Evolutionary conservation across 2,329 filamentous ascomycete genomes (phyloP).

Genomic region (Calonectria leucothoes): DNA sequence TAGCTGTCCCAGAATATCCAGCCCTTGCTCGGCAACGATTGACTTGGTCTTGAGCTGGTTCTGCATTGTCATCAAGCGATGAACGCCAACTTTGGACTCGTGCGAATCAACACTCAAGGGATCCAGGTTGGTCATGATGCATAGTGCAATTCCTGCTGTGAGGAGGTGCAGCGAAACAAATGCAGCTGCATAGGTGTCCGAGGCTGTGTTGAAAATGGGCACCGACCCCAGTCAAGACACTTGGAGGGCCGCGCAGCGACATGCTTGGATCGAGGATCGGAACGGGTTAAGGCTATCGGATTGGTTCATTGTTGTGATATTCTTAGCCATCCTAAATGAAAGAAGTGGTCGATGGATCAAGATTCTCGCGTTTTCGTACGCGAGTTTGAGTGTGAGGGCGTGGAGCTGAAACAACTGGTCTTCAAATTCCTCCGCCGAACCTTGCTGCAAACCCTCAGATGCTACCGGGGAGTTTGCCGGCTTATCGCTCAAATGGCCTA

Average conservation of each 20-base stretch:
- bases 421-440: conserved; percentile 10
- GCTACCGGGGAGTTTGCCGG: not conserved
- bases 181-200: conserved; percentile 37
- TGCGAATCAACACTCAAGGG: conserved; percentile 34
- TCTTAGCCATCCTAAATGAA: conserved; percentile 5
- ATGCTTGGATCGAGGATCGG: conserved; percentile 22
- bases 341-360: conserved; percentile 40
- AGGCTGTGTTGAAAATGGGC: conserved; percentile 25
- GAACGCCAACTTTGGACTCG: conserved; percentile 36
- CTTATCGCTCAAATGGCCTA: not conserved
- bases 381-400: conserved; percentile 46
- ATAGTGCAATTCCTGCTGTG: conserved; percentile 39
- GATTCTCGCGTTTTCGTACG: conserved; percentile 48
- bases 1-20: conserved; percentile 32
- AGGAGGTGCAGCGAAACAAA: conserved; percentile 41
- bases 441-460: not conserved
- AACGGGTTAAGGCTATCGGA: conserved; percentile 17
- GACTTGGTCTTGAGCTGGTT: conserved; percentile 30
- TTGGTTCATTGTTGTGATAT: not conserved
- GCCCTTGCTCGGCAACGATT: conserved; percentile 37
- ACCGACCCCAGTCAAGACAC: conserved; percentile 29
- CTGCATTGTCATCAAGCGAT: conserved; percentile 39
- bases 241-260: conserved; percentile 38
- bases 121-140: conserved; percentile 34
- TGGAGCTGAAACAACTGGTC: conserved; percentile 44